A percentile compares a stretch with the other conserved stretches of the same genome.
phyloP scores from a whole-genome alignment of 306 rosid species.

The Corylus americana region DNA sequence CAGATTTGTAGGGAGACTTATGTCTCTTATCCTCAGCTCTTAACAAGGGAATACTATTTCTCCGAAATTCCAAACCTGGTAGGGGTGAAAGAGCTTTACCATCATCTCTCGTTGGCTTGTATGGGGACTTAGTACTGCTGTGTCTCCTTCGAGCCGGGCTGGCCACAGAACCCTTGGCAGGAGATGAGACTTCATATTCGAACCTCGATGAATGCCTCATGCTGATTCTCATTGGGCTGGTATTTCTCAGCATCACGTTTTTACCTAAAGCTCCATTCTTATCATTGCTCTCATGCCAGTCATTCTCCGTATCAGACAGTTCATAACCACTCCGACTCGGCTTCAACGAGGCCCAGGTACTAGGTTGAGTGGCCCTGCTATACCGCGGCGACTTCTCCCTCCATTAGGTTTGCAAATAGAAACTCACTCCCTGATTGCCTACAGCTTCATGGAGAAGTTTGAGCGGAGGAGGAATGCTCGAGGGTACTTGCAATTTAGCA shows the following conservation, averaged over 20 bases:
- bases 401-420: constrained; percentile 33
- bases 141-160: constrained; percentile 43
- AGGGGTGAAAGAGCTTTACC: constrained; percentile 14
- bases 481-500: no score
- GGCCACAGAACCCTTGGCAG: constrained; percentile 5
- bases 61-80: constrained; percentile 29
- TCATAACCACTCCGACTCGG: constrained; percentile 80
- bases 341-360: constrained; percentile 37
- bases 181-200: constrained; percentile 36
- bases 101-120: constrained; percentile 43
- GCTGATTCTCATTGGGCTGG: constrained; percentile 42
- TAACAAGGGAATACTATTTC: constrained; percentile 54
- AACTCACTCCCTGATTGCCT: neutral
- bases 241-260: constrained; percentile 23
- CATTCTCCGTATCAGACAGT: constrained; percentile 88
- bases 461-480: no score
- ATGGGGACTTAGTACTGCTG: constrained; percentile 65
- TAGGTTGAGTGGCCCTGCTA: constrained; percentile 28
- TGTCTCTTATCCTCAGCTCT: constrained; percentile 52
- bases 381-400: constrained; percentile 37
- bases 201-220: constrained; percentile 43
- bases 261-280: constrained; percentile 28
- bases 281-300: constrained; percentile 44
- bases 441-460: no score
- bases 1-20: constrained; percentile 41